Evolutionary conservation across 2,329 filamentous ascomycete genomes (phyloP), one percentile per base, ranked within the genome.

Genomic region (Ophiosphaerella narmari): DNA sequence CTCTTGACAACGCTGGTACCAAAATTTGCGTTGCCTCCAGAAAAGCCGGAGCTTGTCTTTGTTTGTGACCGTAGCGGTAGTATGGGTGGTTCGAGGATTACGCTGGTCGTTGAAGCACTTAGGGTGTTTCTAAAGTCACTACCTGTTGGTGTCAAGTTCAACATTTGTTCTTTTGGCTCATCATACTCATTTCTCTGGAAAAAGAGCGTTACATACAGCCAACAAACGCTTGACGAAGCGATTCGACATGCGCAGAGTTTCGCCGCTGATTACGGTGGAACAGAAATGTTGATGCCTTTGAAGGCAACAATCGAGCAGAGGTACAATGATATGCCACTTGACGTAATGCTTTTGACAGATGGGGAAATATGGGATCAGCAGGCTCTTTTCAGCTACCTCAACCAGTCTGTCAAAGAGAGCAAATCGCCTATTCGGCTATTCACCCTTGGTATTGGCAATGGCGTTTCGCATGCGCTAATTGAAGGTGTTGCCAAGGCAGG

Each of bases 1-100:
- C 65, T 91, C 50, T 89, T 91, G 86, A 75, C 82, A 0, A 89
- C 87, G 0, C 74, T 91, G 0, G 86, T 90, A 0, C 88, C 88
- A 2, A 86, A 84, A 54, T 89, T 90, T 71, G 76, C 77, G n/a
- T 73, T 89, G 0, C 82, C 83, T 0, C 65, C 78, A 0, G 75
- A 79, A 7, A 73, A 70, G 14, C 80, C 80, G 0, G 88, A 91
- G 64, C 80, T 91, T 18, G 82, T 91, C 14, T 90, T 91, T 57
- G 74, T 91, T 4, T 87, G 85, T 47, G 88, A 91, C 66, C 81
- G 87, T 43, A 89, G 86, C 48, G 87, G 86, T 0, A 88, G 85
- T 50, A 88, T 88, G 86, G 23, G 36, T 0, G 63, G 69, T 0
- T 55, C 57, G 4, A 82, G 80, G 34, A 87, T 87, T 1, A 54